Evolutionary conservation across 2,329 filamentous ascomycete species (phyloP).

Genomic region (Botrytis cinerea): DNA sequence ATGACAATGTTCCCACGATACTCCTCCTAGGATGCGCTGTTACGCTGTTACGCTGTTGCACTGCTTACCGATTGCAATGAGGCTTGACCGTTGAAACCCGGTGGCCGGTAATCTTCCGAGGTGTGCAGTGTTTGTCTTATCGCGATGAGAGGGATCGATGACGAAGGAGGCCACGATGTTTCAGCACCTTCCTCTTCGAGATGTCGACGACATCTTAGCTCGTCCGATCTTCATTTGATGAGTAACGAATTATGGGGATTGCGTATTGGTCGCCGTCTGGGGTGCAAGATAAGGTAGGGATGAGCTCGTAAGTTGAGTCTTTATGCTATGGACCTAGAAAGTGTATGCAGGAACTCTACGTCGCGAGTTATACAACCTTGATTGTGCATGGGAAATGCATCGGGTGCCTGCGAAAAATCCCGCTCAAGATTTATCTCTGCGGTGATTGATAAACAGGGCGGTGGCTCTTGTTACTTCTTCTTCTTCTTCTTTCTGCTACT

Average conservation of each 20-base stretch:
- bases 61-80: background rate
- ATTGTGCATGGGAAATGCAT: background rate
- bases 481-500: too few species aligned
- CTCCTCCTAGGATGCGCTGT: background rate
- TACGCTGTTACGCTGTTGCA: background rate
- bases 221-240: background rate
- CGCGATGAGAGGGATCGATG: background rate
- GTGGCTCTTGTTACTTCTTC: background rate
- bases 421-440: background rate
- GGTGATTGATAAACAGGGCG: background rate
- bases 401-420: background rate
- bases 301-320: background rate
- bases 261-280: background rate
- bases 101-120: background rate
- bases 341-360: background rate
- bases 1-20: background rate
- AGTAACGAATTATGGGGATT: background rate
- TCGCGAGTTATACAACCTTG: background rate
- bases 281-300: background rate
- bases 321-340: background rate
- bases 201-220: background rate
- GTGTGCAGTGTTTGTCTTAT: background rate
- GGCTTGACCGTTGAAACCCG: background rate
- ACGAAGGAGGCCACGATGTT: background rate
- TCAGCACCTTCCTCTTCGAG: slow-evolving; percentile 3